Base-by-base conservation (phyloP, 2,329 filamentous ascomycete species). In the Colletotrichum noveboracense region DNA sequence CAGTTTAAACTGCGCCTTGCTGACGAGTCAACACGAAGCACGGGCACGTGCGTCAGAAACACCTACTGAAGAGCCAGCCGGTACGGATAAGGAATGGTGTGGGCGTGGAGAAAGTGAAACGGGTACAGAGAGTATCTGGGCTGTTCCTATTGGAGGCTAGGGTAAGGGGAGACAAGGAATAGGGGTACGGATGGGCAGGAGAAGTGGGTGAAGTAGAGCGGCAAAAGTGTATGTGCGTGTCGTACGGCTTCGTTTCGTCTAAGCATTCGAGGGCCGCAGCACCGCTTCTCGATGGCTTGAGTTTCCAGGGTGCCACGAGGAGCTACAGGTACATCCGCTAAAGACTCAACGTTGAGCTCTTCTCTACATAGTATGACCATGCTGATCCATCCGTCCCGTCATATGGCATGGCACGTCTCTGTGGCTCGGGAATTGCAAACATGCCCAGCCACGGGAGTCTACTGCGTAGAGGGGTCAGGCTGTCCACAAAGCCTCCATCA, bases 1-100 rank as follows among this genome's bases (percentile, higher is more conserved):
- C 67, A 60, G 72, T 55, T 52, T 24, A 21, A 70, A 52, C 66
- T 74, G 66, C 66, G 71, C 66, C 71, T 71, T 74, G 71, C 66
- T 70, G 48, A 70, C 71, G 66, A 74, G 66, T 74, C 71, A 66
- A 71, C 26, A 30, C n/a, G 21, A 18, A 52, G 43, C 58, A 74
- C 52, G 66, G 48, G 67, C 60, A 67, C 34, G 60, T 71, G 71
- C 71, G 71, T 71, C 71, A 71, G 71, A 66, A 60, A 64, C 69
- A 66, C n/a, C 24, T 56, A 21, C 32, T 32, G 30, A 16, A 26
- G 52, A 58, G 52, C 16, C 14, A 21, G 32, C 56, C 26, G 32
- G 32, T 70, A 70, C 66, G 34, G 60, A 71, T 71, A 28, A 26
- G 48, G 60, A 52, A 74, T 60, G 52, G 67, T 28, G 34, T 71